Percentiles rank a stretch among this genome's conserved stretches.
Evolutionary conservation across 139 green algal species (phyloP).

Genomic region (Chlamydomonas sp.): DNA sequence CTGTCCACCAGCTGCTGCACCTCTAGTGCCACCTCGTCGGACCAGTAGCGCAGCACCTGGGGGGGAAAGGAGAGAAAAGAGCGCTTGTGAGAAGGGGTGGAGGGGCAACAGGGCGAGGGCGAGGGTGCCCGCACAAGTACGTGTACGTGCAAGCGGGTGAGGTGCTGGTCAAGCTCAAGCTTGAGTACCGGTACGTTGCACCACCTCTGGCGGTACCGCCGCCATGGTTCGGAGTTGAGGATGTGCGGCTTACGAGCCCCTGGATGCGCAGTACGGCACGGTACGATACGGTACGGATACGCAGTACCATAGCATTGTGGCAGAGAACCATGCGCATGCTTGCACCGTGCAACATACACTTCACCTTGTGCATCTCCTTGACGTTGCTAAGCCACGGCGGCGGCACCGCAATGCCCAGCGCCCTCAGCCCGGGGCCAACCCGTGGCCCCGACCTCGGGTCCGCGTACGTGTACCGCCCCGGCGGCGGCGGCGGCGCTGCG

Average conservation of each 20-base stretch:
- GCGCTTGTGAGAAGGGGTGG: background rate
- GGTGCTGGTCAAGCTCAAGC: no score
- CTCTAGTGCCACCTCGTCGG: background rate
- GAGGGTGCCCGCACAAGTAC: no score
- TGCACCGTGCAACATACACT: background rate
- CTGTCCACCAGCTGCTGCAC: background rate
- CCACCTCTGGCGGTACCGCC: no score
- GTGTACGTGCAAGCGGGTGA: no score
- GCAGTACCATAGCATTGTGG: no score
- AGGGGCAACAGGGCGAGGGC: no score
- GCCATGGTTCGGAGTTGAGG: no score
- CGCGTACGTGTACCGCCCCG: constrained; percentile 11
- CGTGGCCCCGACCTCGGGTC: background rate
- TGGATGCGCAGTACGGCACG: no score
- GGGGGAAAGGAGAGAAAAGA: background rate
- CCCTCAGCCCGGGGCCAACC: constrained; percentile 1
- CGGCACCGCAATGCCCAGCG: background rate
- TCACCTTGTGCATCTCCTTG: constrained; percentile 23
- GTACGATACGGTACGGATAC: no score
- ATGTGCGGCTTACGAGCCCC: no score
- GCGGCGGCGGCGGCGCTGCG: background rate
- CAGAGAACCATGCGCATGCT: no score
- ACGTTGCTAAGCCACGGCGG: background rate
- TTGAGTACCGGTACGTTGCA: no score
- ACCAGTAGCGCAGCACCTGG: constrained; percentile 7